A percentile compares a stretch with the other conserved stretches of the same genome.
phyloP scores from a whole-genome alignment of 2,329 filamentous ascomycete genomes.

The Xylaria hypoxylon region DNA sequence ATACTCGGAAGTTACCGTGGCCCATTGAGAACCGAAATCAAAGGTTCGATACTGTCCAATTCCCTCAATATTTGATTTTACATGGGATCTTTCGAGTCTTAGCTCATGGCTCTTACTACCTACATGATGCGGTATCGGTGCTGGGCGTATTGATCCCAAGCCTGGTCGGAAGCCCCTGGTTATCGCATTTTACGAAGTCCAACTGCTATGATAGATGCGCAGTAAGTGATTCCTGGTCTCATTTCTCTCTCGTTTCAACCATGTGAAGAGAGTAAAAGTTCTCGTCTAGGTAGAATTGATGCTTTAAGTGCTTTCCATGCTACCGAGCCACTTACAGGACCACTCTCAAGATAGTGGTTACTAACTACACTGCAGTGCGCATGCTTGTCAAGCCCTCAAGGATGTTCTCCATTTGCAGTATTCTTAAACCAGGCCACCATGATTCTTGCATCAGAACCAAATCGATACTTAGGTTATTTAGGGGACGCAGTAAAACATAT shows the following conservation, averaged over 20 bases:
- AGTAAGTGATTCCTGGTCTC: background rate
- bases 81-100: background rate
- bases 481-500: background rate
- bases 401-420: conserved; percentile 14
- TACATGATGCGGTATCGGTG: too few species aligned
- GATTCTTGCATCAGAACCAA: too few species aligned
- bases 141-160: too few species aligned
- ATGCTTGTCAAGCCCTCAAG: conserved; percentile 2
- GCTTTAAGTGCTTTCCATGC: too few species aligned
- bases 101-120: too few species aligned
- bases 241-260: background rate
- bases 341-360: background rate
- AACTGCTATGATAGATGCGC: conserved; percentile 16
- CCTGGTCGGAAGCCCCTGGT: background rate
- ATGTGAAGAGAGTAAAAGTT: background rate
- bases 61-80: background rate
- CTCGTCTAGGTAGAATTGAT: background rate
- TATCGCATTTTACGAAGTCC: background rate
- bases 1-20: background rate
- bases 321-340: background rate
- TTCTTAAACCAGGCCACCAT: background rate
- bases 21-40: background rate
- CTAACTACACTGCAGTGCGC: conserved; percentile 5
- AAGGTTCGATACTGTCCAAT: background rate
- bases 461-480: too few species aligned